Base-by-base conservation (phyloP, 805 yeast genomes). In the Wickerhamomyces canadensis region DNA sequence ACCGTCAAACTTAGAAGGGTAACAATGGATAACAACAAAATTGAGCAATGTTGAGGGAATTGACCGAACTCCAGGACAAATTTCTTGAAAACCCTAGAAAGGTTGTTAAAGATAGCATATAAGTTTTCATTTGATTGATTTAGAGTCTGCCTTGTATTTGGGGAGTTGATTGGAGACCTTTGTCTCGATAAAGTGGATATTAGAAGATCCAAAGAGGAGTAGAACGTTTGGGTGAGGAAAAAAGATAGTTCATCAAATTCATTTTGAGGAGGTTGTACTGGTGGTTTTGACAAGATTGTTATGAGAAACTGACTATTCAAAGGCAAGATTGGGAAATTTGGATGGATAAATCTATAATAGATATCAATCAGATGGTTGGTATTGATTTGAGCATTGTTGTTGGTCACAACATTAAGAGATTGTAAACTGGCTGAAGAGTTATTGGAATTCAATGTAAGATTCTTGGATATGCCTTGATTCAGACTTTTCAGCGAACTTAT, bases 1-100 rank as follows among this genome's bases (percentile, higher is more conserved):
- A 79, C 67, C 9, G 76, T 60, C 49, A 78, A 82, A 49, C 80
- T 80, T 22, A 78, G 51, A 9, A 72, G 47, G 0, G 64, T 57
- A 37, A 74, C 55, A 0, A 72, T 41, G 1, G 48, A 51, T 17
- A 27, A 43, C 25, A 27, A 49, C 29, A 37, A 35, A 23, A 23
- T 39, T 37, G 38, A 43, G 30, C 22, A 42, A 42, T 16, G 50
- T 33, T 37, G 42, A 15, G 32, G 35, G 25, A 43, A 30, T 23
- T 33, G 38, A 14, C 34, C 44, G 41, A 30, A 49, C 19, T 34
- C 36, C 5, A 8, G 18, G 3, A 40, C 15, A 10, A 37, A 24
- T 19, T 38, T 44, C 13, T 43, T 19, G 26, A 48, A 49, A 7
- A 46, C 31, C 18, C 46, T 40, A 32, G 47, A 44, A 15, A 46